phyloP scores from a whole-genome alignment of 1,284 basidiomycete species.

The Athelia sp. region DNA sequence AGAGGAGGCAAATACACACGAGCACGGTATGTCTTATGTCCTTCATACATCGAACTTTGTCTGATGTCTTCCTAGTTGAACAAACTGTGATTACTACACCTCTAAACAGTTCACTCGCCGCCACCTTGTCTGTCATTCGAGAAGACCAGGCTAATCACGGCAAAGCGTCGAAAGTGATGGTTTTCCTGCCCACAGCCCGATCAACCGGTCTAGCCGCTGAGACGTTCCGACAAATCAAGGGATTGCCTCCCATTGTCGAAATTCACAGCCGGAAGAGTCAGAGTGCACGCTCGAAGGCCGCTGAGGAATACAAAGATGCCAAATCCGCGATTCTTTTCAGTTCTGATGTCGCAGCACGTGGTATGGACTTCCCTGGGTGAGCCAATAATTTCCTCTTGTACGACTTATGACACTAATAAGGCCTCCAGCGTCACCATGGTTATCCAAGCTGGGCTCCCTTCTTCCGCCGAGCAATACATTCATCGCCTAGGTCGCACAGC shows the following conservation, averaged over 20 bases:
- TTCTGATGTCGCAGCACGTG: slow-evolving; percentile 89
- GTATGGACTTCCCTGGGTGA: slow-evolving; percentile 81
- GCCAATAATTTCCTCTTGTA: slow-evolving; percentile 44
- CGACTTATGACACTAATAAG: slow-evolving; percentile 27
- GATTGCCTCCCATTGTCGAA: slow-evolving; percentile 33
- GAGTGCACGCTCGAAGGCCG: slow-evolving; percentile 37
- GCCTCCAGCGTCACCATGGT: slow-evolving; percentile 51
- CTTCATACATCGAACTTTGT: slow-evolving; percentile 1
- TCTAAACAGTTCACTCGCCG: slow-evolving; percentile 39
- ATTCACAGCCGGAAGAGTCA: slow-evolving; percentile 48
- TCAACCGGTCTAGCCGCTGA: slow-evolving; percentile 53
- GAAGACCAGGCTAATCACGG: slow-evolving; percentile 26
- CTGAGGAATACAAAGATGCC: slow-evolving; percentile 47
- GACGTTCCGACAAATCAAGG: slow-evolving; percentile 31
- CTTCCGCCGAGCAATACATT: slow-evolving; percentile 79
- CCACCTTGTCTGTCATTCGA: slow-evolving; percentile 28
- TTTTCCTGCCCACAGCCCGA: slow-evolving; percentile 69
- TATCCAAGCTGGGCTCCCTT: slow-evolving; percentile 72
- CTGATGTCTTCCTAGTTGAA: slow-evolving; percentile 29
- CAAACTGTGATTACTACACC: slow-evolving; percentile 45
- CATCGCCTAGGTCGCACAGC: slow-evolving; percentile 92
- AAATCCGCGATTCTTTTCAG: slow-evolving; percentile 62
- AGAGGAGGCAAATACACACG: slow-evolving; percentile 62
- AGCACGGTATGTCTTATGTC: slow-evolving; percentile 40
- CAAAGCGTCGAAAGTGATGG: slow-evolving; percentile 38